A percentile compares a stretch with the other conserved stretches of the same genome.
Conservation (phyloP, 148 eudicot genomes). For the Dianthus caryophyllus region DNA sequence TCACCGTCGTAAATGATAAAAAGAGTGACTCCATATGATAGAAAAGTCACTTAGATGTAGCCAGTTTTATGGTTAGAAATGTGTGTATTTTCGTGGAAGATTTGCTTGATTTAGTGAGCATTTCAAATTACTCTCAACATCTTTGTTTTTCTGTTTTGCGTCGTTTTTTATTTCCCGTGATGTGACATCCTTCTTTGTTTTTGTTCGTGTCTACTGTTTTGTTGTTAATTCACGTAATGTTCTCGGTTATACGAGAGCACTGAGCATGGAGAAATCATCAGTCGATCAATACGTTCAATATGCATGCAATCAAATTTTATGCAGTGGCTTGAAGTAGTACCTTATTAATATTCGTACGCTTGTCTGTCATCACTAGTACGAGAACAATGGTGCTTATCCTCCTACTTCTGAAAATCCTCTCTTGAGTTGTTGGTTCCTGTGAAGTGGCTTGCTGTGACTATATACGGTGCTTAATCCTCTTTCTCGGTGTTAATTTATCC, state of each 20-base stretch:
- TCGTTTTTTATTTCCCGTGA: neutral
- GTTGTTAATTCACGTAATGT: neutral
- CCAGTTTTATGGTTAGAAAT: neutral
- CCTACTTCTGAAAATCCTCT: too few species aligned
- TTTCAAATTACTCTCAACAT: neutral
- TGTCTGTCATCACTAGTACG: conserved; percentile 63
- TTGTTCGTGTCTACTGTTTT: neutral
- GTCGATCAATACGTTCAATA: neutral
- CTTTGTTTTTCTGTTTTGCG: neutral
- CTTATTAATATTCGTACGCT: conserved; percentile 52
- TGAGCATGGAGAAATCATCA: neutral
- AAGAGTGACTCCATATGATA: neutral
- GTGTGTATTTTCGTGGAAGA: neutral
- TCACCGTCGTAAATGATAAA: conserved; percentile 1
- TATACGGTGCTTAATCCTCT: conserved; percentile 24
- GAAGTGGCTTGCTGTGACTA: conserved; percentile 34
- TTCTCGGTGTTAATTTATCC: too few species aligned
- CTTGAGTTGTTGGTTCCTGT: conserved; percentile 9
- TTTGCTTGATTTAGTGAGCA: neutral
- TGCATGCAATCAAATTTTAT: neutral
- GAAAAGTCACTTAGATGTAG: neutral
- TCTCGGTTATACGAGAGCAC: neutral
- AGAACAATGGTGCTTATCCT: conserved; percentile 56
- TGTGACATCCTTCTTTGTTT: neutral
- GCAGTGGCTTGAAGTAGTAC: conserved; percentile 18